Base-by-base conservation (phyloP, 495 filamentous ascomycete species). In the Margaritispora aquatica region DNA sequence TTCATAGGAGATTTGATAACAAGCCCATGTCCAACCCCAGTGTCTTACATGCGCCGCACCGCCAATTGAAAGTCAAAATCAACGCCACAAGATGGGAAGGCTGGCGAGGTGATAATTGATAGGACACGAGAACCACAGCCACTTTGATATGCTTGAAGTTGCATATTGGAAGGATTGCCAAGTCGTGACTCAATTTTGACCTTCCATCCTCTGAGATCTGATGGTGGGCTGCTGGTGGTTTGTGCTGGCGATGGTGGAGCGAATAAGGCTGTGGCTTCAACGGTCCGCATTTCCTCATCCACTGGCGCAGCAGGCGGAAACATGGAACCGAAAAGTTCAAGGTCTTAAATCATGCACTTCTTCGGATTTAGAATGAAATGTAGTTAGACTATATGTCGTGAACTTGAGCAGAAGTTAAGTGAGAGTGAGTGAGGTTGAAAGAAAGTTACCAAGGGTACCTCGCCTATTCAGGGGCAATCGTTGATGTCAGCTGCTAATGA, bases 261-360 rank as follows among this genome's bases (percentile, higher is more conserved):
- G 10, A 19, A 52, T 26, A 52, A 29, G 50, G 50, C 50, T 52
- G 50, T 22, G 48, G 50, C 50, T 27, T 26, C 50, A 52, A 26
- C 22, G 50, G 50, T 26, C 24, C 24, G 22, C 17, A 15, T 29
- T n/a, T 44, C 38, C 38, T 44, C 29, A 5, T 34, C 7, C 29
- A 34, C 7, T 34, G 29, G 29, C 29, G 15, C 7, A 34, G 29
- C 7, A 34, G 5, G 29, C 7, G 5, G 29, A 34, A 34, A 15
- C 29, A 15, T 7, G 29, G 7, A 15, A 34, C 7, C 7, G 7
- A 15, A 15, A 34, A 34, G 5, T 34, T 34, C 29, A 34, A 34
- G 29, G 15, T 34, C 7, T 15, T 7, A 15, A 15, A 15, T 34
- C 5, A 44, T 44, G 38, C 38, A 44, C 11, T 44, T 8, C 11